Conservation (phyloP, 169 alveolate genomes). For the Cryptosporidium parvum region DNA sequence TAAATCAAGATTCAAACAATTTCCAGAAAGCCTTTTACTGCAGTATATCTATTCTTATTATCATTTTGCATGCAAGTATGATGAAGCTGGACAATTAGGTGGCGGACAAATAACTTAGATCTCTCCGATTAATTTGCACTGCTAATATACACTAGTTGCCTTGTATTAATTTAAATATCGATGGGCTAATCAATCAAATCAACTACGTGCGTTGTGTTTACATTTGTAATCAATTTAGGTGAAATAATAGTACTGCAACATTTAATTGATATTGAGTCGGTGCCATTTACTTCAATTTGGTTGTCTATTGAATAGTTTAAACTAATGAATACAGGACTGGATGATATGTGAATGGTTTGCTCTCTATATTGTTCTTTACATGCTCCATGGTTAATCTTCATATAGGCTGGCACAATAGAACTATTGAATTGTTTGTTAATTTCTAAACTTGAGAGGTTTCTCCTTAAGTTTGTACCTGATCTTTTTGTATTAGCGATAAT, state of each 20-base stretch:
- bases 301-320: neutral
- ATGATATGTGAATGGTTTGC: neutral
- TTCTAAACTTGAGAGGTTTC: neutral
- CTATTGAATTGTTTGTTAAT: neutral
- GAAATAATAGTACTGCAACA: neutral
- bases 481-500: neutral
- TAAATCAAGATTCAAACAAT: conserved; percentile 8
- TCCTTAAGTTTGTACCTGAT: neutral
- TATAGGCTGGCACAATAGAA: neutral
- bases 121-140: neutral
- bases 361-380: neutral
- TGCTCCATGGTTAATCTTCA: neutral
- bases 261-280: neutral
- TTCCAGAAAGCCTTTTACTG: neutral
- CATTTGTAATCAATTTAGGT: neutral
- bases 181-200: neutral
- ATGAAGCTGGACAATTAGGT: neutral
- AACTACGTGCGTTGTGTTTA: neutral
- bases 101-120: neutral
- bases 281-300: neutral
- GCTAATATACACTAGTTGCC: neutral
- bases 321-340: neutral
- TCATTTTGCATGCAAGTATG: conserved; percentile 23
- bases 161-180: neutral
- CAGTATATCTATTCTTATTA: conserved; percentile 10